Percentiles rank a stretch among this genome's conserved stretches.
Evolutionary conservation across 2,329 filamentous ascomycete species (phyloP).

Genomic region (Penicillium sp.): DNA sequence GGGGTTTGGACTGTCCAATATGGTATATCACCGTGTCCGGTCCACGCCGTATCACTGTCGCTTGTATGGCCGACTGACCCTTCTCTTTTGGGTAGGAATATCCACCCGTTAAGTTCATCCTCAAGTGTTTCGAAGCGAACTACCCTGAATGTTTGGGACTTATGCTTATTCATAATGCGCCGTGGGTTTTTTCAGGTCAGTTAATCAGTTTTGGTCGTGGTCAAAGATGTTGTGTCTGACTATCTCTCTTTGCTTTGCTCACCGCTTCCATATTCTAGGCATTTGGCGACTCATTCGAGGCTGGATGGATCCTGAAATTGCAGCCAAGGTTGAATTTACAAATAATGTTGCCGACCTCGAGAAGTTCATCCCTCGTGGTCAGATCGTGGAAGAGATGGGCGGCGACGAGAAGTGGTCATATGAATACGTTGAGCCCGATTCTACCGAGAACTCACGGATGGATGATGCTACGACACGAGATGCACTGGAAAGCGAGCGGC

Average conservation of each 20-base stretch:
- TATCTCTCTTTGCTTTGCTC: not conserved
- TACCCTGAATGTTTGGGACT: slow-evolving; percentile 87
- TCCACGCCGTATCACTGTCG: not conserved
- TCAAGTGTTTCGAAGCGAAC: slow-evolving; percentile 95
- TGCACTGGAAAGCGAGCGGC: slow-evolving; percentile 60
- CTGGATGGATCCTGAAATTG: slow-evolving; percentile 95
- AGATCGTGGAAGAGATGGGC: slow-evolving; percentile 75
- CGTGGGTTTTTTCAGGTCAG: slow-evolving; percentile 88
- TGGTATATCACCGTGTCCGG: slow-evolving; percentile 55
- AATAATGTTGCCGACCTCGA: slow-evolving; percentile 73
- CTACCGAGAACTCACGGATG: slow-evolving; percentile 73
- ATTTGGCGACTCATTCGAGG: slow-evolving; percentile 92
- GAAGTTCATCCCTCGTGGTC: slow-evolving; percentile 65
- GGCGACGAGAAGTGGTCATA: slow-evolving; percentile 82
- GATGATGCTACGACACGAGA: slow-evolving; percentile 61
- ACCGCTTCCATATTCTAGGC: slow-evolving; percentile 46
- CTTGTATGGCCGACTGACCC: not conserved
- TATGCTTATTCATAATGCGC: slow-evolving; percentile 87
- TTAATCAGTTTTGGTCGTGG: not conserved
- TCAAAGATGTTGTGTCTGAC: no score
- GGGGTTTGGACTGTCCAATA: slow-evolving; percentile 87
- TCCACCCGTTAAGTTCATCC: slow-evolving; percentile 93
- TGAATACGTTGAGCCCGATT: slow-evolving; percentile 69
- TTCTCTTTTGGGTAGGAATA: slow-evolving; percentile 64
- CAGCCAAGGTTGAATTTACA: slow-evolving; percentile 87